These are phyloP conservation scores for Coniophora puteana DNA, from an alignment of 1,284 basidiomycete species.

Conservation along the genomic window DNA sequence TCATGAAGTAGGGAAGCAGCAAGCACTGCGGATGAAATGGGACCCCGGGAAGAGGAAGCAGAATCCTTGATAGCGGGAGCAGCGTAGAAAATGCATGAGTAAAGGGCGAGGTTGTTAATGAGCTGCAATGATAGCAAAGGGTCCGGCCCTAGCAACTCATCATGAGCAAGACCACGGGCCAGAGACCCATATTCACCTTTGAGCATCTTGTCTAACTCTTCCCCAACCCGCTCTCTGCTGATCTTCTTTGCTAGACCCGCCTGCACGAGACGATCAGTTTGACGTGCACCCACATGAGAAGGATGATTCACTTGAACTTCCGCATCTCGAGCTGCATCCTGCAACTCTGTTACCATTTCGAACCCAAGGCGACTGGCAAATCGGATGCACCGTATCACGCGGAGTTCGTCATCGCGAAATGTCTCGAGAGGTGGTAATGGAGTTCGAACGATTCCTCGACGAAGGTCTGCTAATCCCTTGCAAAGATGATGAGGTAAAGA, in stretches of 20 bases:
- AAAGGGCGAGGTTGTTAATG: conserved; percentile 68
- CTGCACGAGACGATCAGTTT: conserved; percentile 41
- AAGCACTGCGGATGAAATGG: conserved; percentile 40
- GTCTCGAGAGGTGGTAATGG: conserved; percentile 87
- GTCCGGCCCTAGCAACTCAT: conserved; percentile 51
- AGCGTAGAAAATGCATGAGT: conserved; percentile 67
- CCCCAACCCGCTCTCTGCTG: conserved; percentile 86
- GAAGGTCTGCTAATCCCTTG: conserved; percentile 83
- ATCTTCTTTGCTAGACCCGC: conserved; percentile 76
- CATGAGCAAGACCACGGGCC: conserved; percentile 4
- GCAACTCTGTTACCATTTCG: conserved; percentile 70
- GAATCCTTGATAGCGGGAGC: conserved; percentile 40
- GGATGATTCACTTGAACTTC: conserved; percentile 60
- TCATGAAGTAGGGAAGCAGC: conserved; percentile 59
- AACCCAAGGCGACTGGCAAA: conserved; percentile 93
- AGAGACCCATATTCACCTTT: conserved; percentile 46
- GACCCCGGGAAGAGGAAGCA: conserved; percentile 40
- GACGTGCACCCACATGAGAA: not conserved
- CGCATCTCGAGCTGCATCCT: conserved; percentile 60
- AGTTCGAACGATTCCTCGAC: conserved; percentile 81
- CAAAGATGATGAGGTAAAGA: conserved; percentile 1
- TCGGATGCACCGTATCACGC: conserved; percentile 86
- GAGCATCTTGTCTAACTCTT: conserved; percentile 90
- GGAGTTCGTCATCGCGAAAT: conserved; percentile 92
- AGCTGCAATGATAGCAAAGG: conserved; percentile 73